A percentile compares a stretch with the other conserved stretches of the same genome.
Conservation (phyloP, 2,329 filamentous ascomycete genomes). For the Claviceps capensis region DNA sequence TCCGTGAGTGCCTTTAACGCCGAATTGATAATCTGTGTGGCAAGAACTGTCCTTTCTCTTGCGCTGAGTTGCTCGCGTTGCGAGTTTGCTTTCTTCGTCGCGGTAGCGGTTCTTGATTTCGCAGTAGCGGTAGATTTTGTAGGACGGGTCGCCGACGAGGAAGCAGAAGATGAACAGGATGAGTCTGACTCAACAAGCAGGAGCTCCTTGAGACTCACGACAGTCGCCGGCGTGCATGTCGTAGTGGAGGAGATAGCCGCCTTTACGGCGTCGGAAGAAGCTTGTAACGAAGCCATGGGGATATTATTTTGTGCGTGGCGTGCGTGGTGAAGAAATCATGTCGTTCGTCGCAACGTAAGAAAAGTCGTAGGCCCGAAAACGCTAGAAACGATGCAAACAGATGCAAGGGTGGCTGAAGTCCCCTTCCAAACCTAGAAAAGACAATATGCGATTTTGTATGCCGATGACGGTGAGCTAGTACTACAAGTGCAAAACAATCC, state of each 20-base stretch:
- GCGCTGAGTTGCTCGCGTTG: constrained; percentile 17
- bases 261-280: constrained; percentile 37
- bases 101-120: constrained; percentile 12
- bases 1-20: constrained; percentile 57
- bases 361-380: constrained; percentile 4
- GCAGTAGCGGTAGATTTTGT: constrained; percentile 15
- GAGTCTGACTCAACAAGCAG: constrained; percentile 22
- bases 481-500: constrained; percentile 8
- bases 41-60: constrained; percentile 50
- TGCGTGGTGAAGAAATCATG: constrained; percentile 17
- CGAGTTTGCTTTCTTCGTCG: constrained; percentile 9
- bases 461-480: constrained; percentile 7
- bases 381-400: constrained; percentile 5
- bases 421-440: constrained; percentile 7
- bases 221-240: constrained; percentile 38
- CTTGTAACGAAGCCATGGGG: constrained; percentile 30
- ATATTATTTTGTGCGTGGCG: constrained; percentile 13
- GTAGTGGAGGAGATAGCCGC: constrained; percentile 36
- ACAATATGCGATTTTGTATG: constrained; percentile 11
- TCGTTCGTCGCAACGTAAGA: constrained; percentile 16
- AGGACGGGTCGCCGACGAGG: constrained; percentile 13
- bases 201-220: constrained; percentile 33
- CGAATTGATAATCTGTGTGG: constrained; percentile 60
- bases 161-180: constrained; percentile 13
- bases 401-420: background rate